These are phyloP conservation scores for Triangularia verruculosa DNA, from an alignment of 2,329 filamentous ascomycete genomes.

Conservation along the genomic window DNA sequence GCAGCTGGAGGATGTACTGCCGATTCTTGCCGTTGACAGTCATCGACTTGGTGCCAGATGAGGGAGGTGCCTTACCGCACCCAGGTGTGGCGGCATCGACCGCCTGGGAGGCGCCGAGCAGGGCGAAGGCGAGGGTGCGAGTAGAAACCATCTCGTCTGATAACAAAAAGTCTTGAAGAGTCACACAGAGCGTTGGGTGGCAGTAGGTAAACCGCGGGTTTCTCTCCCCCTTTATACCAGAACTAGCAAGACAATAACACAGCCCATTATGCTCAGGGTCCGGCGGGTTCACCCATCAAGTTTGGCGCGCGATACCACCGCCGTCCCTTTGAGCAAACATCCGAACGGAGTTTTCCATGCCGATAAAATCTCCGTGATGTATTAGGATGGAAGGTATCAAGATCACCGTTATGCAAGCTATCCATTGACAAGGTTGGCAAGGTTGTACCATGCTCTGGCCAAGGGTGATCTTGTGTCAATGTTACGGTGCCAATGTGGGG, in stretches of 20 bases:
- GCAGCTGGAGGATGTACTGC: constrained; percentile 37
- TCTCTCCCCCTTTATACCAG: too few relatives aligned
- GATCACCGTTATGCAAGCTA: not conserved
- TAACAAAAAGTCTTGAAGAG: not conserved
- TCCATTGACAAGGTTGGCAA: not conserved
- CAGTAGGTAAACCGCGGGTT: too few relatives aligned
- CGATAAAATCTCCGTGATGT: constrained; percentile 1
- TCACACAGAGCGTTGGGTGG: not conserved
- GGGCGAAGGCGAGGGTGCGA: constrained; percentile 7
- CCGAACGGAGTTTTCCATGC: constrained; percentile 9
- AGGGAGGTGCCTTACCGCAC: constrained; percentile 34
- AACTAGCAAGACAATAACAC: not conserved
- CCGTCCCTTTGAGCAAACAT: not conserved
- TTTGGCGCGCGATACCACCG: not conserved
- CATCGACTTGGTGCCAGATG: constrained; percentile 32
- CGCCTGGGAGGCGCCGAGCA: constrained; percentile 6
- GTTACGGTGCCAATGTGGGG: not conserved
- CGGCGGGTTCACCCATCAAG: not conserved
- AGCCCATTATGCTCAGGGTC: not conserved
- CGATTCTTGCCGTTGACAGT: constrained; percentile 39
- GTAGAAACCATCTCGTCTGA: constrained; percentile 10
- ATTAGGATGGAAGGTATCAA: not conserved
- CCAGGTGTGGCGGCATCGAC: constrained; percentile 28
- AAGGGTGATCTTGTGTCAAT: not conserved
- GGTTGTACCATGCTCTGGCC: not conserved